Evolutionary conservation across 225 moss, liverwort and hornwort species (phyloP), one percentile per base, ranked within the genome.

Genomic region (Sphagnum tenellum): DNA sequence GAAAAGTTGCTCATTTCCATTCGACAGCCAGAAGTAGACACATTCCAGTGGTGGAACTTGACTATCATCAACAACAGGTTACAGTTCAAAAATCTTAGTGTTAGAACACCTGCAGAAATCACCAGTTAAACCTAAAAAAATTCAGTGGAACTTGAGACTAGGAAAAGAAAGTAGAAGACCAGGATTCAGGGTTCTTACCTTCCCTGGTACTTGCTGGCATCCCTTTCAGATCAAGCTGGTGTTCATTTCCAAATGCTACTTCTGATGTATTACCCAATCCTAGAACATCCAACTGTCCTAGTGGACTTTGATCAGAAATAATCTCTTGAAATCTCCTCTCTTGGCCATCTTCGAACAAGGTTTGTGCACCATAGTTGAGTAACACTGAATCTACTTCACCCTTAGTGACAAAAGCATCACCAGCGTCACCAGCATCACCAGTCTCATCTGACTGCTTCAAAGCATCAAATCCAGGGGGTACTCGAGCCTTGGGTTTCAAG

Each of bases 401-500:
- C 61, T 82, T 90, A 55, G 73, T 66, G 44, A 70, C 68, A 50
- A 83, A 69, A 2, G 66, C 65, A 66, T 89, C 91, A 45, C 70
- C 70, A 59, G 75, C 88, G 1, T 29, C 29, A 29, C 29, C 70
- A 59, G 75, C 88, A 29, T 29, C 29, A 29, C 29, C 70, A 59
- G 75, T 86, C 46, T 98, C 96, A 64, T 93, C 96, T 8, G 70
- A 69, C 64, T 76, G 87, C 74, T 89, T 92, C 69, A 89, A 63
- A 45, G 85, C 78, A 77, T 93, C 93, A 74, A 93, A 93, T 3
- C 96, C 93, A 44, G 93, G 90, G 12, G 96, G 96, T 44, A 93
- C 96, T 71, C 89, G 81, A 12, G 90, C 90, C 8, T 90, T 90
- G 44, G 96, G 93, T 79, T 93, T 98, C 76, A 98, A 79, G 71